Base-by-base conservation (phyloP, 163 green algal genomes). In the Scenedesmus sp. region DNA sequence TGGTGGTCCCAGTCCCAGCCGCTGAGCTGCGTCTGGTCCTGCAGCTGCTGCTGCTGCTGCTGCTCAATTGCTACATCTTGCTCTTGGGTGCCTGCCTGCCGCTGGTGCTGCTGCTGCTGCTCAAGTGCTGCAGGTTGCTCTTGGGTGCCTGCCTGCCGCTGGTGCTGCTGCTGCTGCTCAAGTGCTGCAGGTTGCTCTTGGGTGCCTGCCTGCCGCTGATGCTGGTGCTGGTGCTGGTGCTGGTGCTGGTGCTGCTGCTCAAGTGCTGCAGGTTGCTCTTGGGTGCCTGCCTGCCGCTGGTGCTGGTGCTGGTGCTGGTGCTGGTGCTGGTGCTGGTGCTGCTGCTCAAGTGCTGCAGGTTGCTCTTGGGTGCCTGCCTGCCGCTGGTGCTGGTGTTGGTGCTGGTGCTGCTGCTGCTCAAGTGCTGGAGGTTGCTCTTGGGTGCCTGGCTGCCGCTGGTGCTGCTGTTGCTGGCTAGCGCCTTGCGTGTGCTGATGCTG, bases 11-110 rank as follows among this genome's bases (percentile, higher is more conserved):
- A 65, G 2, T 65, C 59, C 43, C 87, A 85, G n/a, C 78, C 43
- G 33, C 56, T 82, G 49, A 44, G 0, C 26, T 24, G 13, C 49
- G 15, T 1, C 56, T 56, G n/a, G 5, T 51, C 56, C n/a, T 85
- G n/a, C 43, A 85, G 26, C 70, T n/a, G 44, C 86, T 92, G 81
- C 88, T 68, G 61, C 68, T 81, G 81, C 70, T 82, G 68, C 51
- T 82, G 85, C 10, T 26, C 42, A 18, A 65, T 10, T n/a, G 24
- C 16, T 16, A 16, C 6, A 20, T 65, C 37, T 15, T 37, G 42
- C 6, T 30, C 0, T 37, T 79, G 87, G 61, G 46, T 81, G 88
- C 18, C 65, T 24, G 65, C n/a, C n/a, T n/a, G n/a, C n/a, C n/a
- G n/a, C n/a, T n/a, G n/a, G n/a, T n/a, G 51, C 65, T n/a, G 65